These are phyloP conservation scores for Prosopis cineraria DNA, from an alignment of 306 rosid genomes.

Conservation along the genomic window DNA sequence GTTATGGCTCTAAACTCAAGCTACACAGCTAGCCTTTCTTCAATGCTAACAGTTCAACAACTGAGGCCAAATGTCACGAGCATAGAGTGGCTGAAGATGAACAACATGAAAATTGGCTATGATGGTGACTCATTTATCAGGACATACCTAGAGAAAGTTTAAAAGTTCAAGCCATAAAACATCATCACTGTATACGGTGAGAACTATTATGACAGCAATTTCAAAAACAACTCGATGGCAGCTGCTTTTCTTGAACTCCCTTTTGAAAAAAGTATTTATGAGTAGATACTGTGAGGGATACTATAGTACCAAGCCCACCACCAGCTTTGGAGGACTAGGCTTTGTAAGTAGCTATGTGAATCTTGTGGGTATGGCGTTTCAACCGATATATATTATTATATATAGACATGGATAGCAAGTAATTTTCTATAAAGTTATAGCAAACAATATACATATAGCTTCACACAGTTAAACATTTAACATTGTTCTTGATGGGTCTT, in stretches of 20 bases:
- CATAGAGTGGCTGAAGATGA: conserved; percentile 44
- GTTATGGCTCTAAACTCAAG: conserved; percentile 60
- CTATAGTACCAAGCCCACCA: conserved; percentile 37
- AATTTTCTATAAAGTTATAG: background rate
- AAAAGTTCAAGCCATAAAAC: conserved; percentile 37
- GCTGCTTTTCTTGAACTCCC: conserved; percentile 84
- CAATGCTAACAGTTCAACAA: conserved; percentile 63
- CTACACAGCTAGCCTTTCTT: conserved; percentile 77
- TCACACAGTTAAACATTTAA: background rate
- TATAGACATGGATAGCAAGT: no score
- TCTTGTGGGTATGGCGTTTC: no score
- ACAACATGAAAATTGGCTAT: conserved; percentile 54
- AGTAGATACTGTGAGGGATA: conserved; percentile 50
- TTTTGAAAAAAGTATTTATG: conserved; percentile 53
- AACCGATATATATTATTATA: no score
- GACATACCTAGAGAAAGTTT: conserved; percentile 45
- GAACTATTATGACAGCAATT: conserved; percentile 15
- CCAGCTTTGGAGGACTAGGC: conserved; percentile 72
- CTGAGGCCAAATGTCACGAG: conserved; percentile 41
- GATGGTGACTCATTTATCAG: conserved; percentile 56
- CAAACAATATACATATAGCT: background rate
- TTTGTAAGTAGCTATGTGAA: conserved; percentile 84
- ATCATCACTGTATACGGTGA: conserved; percentile 30
- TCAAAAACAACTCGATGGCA: conserved; percentile 39
- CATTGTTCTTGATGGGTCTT: no score